Evolutionary conservation across 2,329 filamentous ascomycete species (phyloP), one percentile per base, ranked within the genome.

Genomic region (Diaporthe humulicola): DNA sequence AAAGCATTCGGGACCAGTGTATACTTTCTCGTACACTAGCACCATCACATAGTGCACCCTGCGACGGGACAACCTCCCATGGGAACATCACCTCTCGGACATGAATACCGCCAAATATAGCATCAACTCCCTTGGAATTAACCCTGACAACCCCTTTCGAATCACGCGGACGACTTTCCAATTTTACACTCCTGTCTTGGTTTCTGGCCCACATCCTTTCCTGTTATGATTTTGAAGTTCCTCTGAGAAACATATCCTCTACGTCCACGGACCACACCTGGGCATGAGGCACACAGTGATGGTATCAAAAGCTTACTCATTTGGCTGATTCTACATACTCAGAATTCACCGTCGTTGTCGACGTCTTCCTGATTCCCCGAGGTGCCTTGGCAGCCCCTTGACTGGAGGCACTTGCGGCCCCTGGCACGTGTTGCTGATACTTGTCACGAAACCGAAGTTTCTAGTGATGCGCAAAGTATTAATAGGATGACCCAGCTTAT

Each of bases 321-420:
- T 52, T 52, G 12, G 19, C 45, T 7, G 15, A 10, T 38, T 1
- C 42, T 28, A 38, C 22, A 22, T 61, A 33, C 25, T 66, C 40
- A 17, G 48, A 66, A 22, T 22, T 30, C 3, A 66, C 60, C 14
- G 28, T 66, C 15, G 14, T 66, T n/a, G 40, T 66, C 28, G 60
- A 42, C n/a, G 40, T 48, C 60, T 66, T 66, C 40, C 38, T 48
- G 36, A 66, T 66, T 48, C 60, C 38, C 28, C 25, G 10, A 22
- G 30, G 38, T 15, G 3, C 60, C 48, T 33, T 30, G 12, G 1
- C 6, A 30, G 14, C n/a, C 1, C 14, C 28, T 15, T 36, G 54
- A 17, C 30, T 28, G 28, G 15, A 17, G 25, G 7, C 22, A 22
- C n/a, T 25, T 6, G 25, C 50, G 9, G 30, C 14, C 30, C 42